A percentile compares a stretch with the other conserved stretches of the same genome.
Conservation (phyloP, 495 filamentous ascomycete species). For the Paragyromitra xinjiangensis region DNA sequence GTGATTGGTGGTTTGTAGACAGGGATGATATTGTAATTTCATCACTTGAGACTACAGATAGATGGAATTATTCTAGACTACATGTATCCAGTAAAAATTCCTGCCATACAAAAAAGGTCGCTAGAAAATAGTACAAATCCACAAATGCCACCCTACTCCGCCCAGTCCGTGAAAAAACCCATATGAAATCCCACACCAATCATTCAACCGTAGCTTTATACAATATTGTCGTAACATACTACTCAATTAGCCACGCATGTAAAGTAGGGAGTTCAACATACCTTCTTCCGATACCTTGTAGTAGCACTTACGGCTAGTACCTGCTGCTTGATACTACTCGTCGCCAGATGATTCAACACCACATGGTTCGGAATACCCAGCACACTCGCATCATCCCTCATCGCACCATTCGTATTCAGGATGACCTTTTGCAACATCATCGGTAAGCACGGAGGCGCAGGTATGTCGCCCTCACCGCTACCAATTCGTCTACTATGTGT, state of each 20-base stretch:
- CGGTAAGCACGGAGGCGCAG: conserved; percentile 84
- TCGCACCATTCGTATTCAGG: conserved; percentile 83
- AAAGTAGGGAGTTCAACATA: conserved; percentile 59
- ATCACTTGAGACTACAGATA: not conserved
- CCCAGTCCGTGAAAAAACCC: conserved; percentile 1
- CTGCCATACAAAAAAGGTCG: not conserved
- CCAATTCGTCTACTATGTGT: conserved; percentile 57
- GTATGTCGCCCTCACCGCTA: conserved; percentile 74
- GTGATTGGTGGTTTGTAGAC: not conserved
- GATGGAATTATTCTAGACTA: too few relatives aligned
- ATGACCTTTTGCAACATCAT: conserved; percentile 95
- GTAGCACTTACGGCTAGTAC: conserved; percentile 97
- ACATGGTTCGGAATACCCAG: conserved; percentile 96
- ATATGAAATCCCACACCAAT: not conserved
- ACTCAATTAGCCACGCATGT: conserved; percentile 43
- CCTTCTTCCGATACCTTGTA: conserved; percentile 95
- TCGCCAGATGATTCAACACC: conserved; percentile 95
- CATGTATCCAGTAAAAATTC: too few relatives aligned
- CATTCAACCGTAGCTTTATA: conserved; percentile 79
- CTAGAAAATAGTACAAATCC: conserved; percentile 3
- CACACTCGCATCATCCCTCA: conserved; percentile 98
- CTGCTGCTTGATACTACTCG: conserved; percentile 95
- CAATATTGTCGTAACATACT: conserved; percentile 98
- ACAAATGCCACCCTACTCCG: conserved; percentile 8
- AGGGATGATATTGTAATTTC: not conserved